Base-by-base conservation (phyloP, 2,329 filamentous ascomycete species). In the Metarhizium guizhouense region DNA sequence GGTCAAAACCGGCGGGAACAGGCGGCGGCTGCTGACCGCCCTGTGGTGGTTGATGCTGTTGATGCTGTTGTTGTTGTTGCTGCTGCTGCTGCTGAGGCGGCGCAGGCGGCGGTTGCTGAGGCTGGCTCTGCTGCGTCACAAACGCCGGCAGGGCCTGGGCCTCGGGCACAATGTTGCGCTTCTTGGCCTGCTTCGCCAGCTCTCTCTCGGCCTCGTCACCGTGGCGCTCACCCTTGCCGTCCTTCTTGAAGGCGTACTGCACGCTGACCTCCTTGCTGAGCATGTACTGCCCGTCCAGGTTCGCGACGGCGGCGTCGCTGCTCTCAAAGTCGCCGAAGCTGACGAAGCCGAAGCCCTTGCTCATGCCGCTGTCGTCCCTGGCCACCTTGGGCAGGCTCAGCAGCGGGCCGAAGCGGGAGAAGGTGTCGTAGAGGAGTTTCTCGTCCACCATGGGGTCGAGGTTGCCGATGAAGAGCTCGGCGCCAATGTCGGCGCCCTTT, bases 241-340 rank as follows among this genome's bases (percentile, higher is more conserved):
- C 94, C 74, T 97, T 97, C 80, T 99, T 99, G 81, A 96, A 97
- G 43, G 94, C 94, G 71, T 97, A 99, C 72, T 97, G 93, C 48
- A 99, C 94, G 3, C 88, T 89, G 64, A 97, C 87, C 71, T 96
- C 89, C 75, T 96, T 96, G 78, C 94, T 96, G 79, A 95, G 92
- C 58, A 99, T 83, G 72, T 94, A 97, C 74, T 97, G 92, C 53
- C 90, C 90, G 69, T 96, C 88, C 87, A 99, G 92, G 69, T 93
- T 94, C 62, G 85, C 81, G 60, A 95, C 90, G 47, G 94, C 92
- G 59, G 90, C 87, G 67, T 99, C 94, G 11, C 90, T 94, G 63
- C 90, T 88, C 67, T 97, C 94, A 69, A 99, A 99, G 67, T 89
- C 88, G 68, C 86, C 86, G 66, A 92, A 99, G 54, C 88, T 95